Evolutionary conservation across 2,329 filamentous ascomycete species (phyloP).

Genomic region (Fusarium globosum): DNA sequence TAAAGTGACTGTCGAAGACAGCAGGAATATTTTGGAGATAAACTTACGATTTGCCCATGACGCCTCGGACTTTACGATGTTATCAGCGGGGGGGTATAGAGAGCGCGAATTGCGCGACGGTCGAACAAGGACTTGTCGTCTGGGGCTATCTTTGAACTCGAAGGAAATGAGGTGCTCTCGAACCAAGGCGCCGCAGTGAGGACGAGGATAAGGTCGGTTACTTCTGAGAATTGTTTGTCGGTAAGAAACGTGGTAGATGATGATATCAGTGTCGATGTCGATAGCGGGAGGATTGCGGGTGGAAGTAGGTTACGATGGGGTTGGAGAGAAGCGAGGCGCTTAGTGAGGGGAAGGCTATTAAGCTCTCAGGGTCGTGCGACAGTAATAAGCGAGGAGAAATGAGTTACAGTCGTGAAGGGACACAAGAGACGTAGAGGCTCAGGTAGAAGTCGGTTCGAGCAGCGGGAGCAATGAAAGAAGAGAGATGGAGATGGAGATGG

Average conservation of each 20-base stretch:
- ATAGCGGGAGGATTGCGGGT: conserved; percentile 8
- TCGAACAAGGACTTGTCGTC: conserved; percentile 19
- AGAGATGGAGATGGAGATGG: conserved; percentile 23
- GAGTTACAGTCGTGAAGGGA: conserved; percentile 13
- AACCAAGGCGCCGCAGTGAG: neutral
- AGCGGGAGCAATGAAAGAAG: conserved; percentile 3
- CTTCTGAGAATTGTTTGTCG: conserved; percentile 15
- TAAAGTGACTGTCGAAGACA: neutral
- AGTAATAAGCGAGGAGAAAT: conserved; percentile 17
- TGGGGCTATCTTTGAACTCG: conserved; percentile 13
- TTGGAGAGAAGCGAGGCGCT: conserved; percentile 30
- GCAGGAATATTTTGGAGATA: neutral
- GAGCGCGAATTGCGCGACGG: conserved; percentile 45
- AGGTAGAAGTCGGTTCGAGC: neutral
- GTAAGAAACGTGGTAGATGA: neutral
- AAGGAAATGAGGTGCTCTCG: conserved; percentile 14
- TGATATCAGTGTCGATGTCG: conserved; percentile 11
- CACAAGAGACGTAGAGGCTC: neutral
- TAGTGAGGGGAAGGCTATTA: conserved; percentile 34
- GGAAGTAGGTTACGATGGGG: conserved; percentile 28
- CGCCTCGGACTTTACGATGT: conserved; percentile 11
- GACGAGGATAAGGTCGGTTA: neutral
- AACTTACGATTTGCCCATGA: conserved; percentile 69
- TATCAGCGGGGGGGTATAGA: conserved; percentile 26
- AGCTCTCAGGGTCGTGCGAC: conserved; percentile 37